Evolutionary conservation across 2,329 filamentous ascomycete genomes (phyloP), one percentile per base, ranked within the genome.

Genomic region (Scytalidium lignicola): DNA sequence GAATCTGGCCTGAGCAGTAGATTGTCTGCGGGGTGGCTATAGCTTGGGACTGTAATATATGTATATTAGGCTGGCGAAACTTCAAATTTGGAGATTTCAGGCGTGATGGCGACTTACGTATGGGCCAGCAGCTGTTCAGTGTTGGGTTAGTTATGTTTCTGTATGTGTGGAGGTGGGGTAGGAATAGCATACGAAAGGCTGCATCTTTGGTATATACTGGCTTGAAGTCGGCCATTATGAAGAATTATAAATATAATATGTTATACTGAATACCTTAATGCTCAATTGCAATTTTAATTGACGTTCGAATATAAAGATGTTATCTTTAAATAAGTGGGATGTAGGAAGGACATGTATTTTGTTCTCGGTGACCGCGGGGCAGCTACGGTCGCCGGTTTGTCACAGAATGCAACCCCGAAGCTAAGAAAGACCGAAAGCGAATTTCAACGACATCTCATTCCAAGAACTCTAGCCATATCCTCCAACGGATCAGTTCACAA

Each of bases 21-120:
- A 85, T 82, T 63, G 80, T 78, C 47, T 70, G 72, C 21, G 80
- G 74, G 51, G 82, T 83, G 70, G 83, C 82, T 69, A 85, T 78
- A 62, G 80, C 81, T 64, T 84, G 81, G 57, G 80, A 83, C 79
- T 82, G 60, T 51, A 42, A 41, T 53, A 28, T 1, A 13, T 19
- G 4, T 21, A n/a, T 18, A 28, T 37, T 13, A 37, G 32, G 7
- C 15, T 37, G 15, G 26, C 7, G 26, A 40, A 37, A 41, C 6
- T 37, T 40, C n/a, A 26, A 18, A 49, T 50, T 41, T 41, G 28
- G 32, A 42, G 19, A 17, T 8, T 22, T 41, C 18, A 41, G 22
- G 22, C 37, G 41, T 46, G 29, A 28, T 32, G 26, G 41, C 28
- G 29, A 41, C 44, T 19, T 57, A 58, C 57, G 46, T 62, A 62